Evolutionary conservation across 441 rosid species (phyloP).

Genomic region (Pelargonium myrrhifolium): DNA sequence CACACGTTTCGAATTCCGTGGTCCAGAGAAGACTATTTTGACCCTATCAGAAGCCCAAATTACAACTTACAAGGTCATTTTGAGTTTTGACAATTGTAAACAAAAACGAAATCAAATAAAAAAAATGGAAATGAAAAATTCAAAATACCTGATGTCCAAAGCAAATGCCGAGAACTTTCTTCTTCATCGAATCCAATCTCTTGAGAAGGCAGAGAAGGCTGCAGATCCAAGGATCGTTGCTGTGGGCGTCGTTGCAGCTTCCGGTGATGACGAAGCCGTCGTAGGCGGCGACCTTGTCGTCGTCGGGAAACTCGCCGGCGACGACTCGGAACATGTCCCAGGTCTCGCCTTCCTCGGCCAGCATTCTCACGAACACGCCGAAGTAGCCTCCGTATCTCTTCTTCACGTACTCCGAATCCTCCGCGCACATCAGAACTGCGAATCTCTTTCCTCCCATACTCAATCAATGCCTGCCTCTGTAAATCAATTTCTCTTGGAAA

Average conservation of each 20-base stretch:
- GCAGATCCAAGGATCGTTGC: constrained; percentile 56
- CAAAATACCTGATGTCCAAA: constrained; percentile 76
- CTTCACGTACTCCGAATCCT: constrained; percentile 48
- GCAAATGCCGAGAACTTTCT: constrained; percentile 56
- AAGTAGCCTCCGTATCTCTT: constrained; percentile 45
- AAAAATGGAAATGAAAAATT: too few species aligned
- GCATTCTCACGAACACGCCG: constrained; percentile 44
- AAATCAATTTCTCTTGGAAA: not conserved
- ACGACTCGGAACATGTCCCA: constrained; percentile 46
- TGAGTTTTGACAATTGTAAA: too few species aligned
- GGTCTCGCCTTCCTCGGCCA: constrained; percentile 44
- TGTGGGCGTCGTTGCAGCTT: constrained; percentile 58
- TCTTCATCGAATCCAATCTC: constrained; percentile 42
- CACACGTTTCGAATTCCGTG: too few species aligned
- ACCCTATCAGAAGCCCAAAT: too few species aligned
- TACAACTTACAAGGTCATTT: too few species aligned
- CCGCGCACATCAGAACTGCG: constrained; percentile 47
- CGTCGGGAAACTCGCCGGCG: constrained; percentile 48
- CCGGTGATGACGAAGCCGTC: constrained; percentile 69
- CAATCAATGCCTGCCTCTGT: not conserved
- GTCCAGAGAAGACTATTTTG: too few species aligned
- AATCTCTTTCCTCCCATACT: constrained; percentile 31
- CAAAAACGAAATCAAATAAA: not conserved
- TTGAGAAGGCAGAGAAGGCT: constrained; percentile 34
- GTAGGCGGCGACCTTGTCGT: constrained; percentile 31